Conservation (phyloP, 495 filamentous ascomycete genomes). For the Neurospora sp. region DNA sequence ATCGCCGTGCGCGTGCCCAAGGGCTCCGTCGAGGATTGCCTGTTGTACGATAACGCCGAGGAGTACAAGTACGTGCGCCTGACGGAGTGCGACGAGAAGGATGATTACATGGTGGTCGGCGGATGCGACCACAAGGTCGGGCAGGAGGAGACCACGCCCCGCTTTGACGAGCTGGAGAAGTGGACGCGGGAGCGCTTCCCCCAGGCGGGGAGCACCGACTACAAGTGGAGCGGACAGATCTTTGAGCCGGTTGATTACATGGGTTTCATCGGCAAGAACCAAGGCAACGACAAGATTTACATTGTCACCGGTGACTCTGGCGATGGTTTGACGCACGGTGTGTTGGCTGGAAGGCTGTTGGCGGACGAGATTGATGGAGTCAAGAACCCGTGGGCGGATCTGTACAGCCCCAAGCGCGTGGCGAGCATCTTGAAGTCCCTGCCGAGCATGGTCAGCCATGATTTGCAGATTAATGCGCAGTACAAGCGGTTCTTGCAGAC, state of each 20-base stretch:
- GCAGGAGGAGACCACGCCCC: slow-evolving; percentile 34
- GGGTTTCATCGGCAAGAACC: slow-evolving; percentile 47
- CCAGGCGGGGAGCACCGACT: slow-evolving; percentile 37
- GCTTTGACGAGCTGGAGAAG: slow-evolving; percentile 37
- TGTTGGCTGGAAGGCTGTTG: slow-evolving; percentile 42
- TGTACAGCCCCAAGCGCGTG: slow-evolving; percentile 41
- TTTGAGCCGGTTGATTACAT: slow-evolving; percentile 46
- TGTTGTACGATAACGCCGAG: slow-evolving; percentile 46
- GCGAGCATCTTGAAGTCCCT: slow-evolving; percentile 24
- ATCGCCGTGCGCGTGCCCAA: slow-evolving; percentile 47
- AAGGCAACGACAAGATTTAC: slow-evolving; percentile 39
- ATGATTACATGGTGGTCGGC: slow-evolving; percentile 50
- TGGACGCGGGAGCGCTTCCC: slow-evolving; percentile 47
- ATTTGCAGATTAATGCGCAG: slow-evolving; percentile 44
- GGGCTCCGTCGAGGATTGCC: slow-evolving; percentile 38
- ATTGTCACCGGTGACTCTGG: slow-evolving; percentile 49
- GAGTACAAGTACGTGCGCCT: slow-evolving; percentile 45
- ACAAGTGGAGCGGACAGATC: slow-evolving; percentile 49
- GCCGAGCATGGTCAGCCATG: slow-evolving; percentile 29
- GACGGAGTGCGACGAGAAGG: slow-evolving; percentile 39
- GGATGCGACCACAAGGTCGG: slow-evolving; percentile 54
- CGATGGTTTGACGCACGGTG: slow-evolving; percentile 49
- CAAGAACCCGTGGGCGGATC: slow-evolving; percentile 35
- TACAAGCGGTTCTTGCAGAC: slow-evolving; percentile 46
- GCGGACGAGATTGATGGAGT: slow-evolving; percentile 43